Evolutionary conservation across 2,329 filamentous ascomycete genomes (phyloP), one percentile per base, ranked within the genome.

Genomic region (Ampelomyces quisqualis): DNA sequence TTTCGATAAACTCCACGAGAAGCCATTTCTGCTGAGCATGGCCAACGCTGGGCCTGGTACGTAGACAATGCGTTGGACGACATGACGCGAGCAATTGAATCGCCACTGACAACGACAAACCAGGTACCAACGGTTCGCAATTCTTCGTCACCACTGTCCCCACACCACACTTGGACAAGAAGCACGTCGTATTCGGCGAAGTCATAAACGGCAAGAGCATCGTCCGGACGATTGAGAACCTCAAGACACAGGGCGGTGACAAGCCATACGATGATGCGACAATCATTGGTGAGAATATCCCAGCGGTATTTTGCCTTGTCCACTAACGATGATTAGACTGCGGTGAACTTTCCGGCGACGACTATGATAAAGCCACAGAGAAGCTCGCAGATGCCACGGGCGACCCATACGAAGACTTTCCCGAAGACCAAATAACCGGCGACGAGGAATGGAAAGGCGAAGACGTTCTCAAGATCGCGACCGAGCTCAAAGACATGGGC

Each of bases 161-260:
- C n/a, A 97, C 93, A 10, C 90, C 90, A 33, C 93, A 97, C 69
- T 81, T 97, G 26, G 90, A 98, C 69, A 82, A 82, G 67, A 98
- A 98, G 78, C 91, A 98, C 73, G 93, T 97, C 32, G 90, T 98
- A 17, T 98, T 96, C 59, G 93, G 93, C 50, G 86, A 96, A 67
- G 91, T 97, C 40, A 80, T 96, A 62, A 86, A 84, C 47, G 93
- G 93, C 62, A 97, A 96, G 78, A 90, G 88, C 48, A 75, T 96
- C 24, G 81, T 97, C 22, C 86, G 93, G 51, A 84, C 90, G 68
- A 84, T 97, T 60, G 93, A 98, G 74, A 93, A 93, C 70, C 75
- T 88, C 48, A 76, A 77, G 38, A 93, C 87, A 2, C 77, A 84
- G 54, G 72, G 78, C 19, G 80, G 79, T 59, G 93, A 97, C 75